Percentiles rank a stretch among this genome's conserved stretches.
These are phyloP conservation scores for Malus sieversii DNA, from an alignment of 306 rosid genomes.

Conservation along the genomic window DNA sequence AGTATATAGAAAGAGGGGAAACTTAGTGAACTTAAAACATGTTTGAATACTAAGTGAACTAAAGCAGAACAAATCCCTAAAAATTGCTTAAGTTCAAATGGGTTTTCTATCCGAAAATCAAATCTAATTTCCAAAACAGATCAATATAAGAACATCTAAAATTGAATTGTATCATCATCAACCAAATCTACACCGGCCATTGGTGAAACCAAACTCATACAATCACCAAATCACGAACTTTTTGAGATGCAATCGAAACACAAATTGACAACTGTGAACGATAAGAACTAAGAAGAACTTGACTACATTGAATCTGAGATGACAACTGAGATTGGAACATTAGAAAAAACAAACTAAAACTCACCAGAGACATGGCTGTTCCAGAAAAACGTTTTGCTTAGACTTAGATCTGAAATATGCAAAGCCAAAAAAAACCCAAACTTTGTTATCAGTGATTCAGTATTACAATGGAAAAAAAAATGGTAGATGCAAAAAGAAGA, in stretches of 20 bases:
- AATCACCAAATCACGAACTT: not conserved
- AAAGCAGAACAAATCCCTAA: no score
- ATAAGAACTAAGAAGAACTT: not conserved
- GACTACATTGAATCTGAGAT: not conserved
- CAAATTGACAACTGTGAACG: not conserved
- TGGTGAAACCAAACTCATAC: not conserved
- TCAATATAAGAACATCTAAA: not conserved
- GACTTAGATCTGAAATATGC: constrained; percentile 35
- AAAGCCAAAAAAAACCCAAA: not conserved
- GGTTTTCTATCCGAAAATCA: not conserved
- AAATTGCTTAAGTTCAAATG: no score
- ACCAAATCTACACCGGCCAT: not conserved
- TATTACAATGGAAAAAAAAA: no score
- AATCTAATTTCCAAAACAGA: not conserved
- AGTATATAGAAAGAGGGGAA: no score
- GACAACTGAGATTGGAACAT: not conserved
- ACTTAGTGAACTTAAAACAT: no score
- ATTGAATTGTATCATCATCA: not conserved
- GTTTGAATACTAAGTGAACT: no score
- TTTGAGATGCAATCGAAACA: not conserved
- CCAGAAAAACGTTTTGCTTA: constrained; percentile 18
- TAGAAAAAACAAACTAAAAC: no score
- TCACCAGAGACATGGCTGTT: no score
- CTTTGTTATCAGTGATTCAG: no score
- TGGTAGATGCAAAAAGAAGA: no score